These are phyloP conservation scores for Pseudonitzschia multiseries DNA, from an alignment of 108 stramenopile genomes.

Conservation along the genomic window DNA sequence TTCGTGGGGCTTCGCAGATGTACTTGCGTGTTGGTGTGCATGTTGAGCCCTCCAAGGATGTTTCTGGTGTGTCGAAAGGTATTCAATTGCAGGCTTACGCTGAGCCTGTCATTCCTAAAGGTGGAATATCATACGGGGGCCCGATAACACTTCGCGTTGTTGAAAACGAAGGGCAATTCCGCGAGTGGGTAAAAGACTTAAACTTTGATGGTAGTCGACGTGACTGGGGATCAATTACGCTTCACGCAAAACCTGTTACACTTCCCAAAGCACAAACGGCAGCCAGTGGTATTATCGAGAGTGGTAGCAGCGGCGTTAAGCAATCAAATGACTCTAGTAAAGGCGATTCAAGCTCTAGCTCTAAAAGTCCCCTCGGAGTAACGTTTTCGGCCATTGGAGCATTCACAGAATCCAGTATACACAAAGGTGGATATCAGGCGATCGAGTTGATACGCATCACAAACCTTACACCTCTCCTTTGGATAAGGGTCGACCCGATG, in stretches of 20 bases:
- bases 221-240: slow-evolving; percentile 78
- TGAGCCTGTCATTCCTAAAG: slow-evolving; percentile 81
- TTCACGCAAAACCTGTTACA: slow-evolving; percentile 81
- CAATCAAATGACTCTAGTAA: slow-evolving; percentile 14
- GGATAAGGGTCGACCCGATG: slow-evolving; percentile 85
- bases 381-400: slow-evolving; percentile 40
- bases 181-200: slow-evolving; percentile 75
- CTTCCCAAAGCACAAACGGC: slow-evolving; percentile 67
- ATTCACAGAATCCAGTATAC: slow-evolving; percentile 66
- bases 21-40: slow-evolving; percentile 82
- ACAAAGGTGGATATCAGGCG: slow-evolving; percentile 81
- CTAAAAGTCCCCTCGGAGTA: slow-evolving; percentile 22
- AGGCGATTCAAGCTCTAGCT: neutral
- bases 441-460: slow-evolving; percentile 86
- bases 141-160: slow-evolving; percentile 83
- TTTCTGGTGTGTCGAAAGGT: slow-evolving; percentile 65
- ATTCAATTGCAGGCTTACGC: slow-evolving; percentile 71
- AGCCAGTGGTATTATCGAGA: slow-evolving; percentile 50
- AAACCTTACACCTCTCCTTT: slow-evolving; percentile 79
- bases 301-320: slow-evolving; percentile 15
- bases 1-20: slow-evolving; percentile 68
- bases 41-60: slow-evolving; percentile 71
- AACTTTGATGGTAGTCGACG: slow-evolving; percentile 74
- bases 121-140: slow-evolving; percentile 76
- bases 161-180: slow-evolving; percentile 83